Evolutionary conservation across 169 alveolate species (phyloP), one percentile per base, ranked within the genome.

Genomic region (Cystoisospora suis): DNA sequence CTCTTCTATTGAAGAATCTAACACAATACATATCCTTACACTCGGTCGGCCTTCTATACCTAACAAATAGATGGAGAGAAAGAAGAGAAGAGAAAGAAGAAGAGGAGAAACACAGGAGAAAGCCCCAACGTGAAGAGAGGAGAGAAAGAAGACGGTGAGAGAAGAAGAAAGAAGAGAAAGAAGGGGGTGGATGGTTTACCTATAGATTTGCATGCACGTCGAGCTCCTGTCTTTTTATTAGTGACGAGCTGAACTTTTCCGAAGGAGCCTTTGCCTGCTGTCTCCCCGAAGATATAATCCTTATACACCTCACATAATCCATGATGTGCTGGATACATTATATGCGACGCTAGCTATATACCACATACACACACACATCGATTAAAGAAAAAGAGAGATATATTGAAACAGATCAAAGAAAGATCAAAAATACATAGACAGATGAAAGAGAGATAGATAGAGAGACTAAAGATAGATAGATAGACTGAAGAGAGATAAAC

Each of bases 151-250:
- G n/a, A n/a, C n/a, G n/a, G n/a, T n/a, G n/a, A n/a, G n/a, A n/a
- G n/a, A n/a, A n/a, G n/a, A n/a, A n/a, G n/a, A n/a, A n/a, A n/a
- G n/a, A n/a, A n/a, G n/a, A n/a, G n/a, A n/a, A n/a, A n/a, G n/a
- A n/a, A n/a, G n/a, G n/a, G n/a, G n/a, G n/a, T n/a, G n/a, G n/a
- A n/a, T n/a, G n/a, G 23, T 85, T 1, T 45, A 86, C 90, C 94
- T 29, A 90, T 90, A 45, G 91, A 47, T 40, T 90, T 90, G 91
- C 94, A 90, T 5, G 89, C 94, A 6, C 94, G 75, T 38, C 61
- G 75, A 9, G 70, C 83, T 7, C 88, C 91, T 0, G 91, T 90
- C 42, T 65, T 75, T 47, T 46, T 65, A 40, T 90, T 89, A 59
- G 87, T 75, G n/a, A 79, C 94, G 17, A 69, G 53, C 75, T 69